phyloP scores from a whole-genome alignment of 371 early-diverging fungal species.

The Mortierella sp. region DNA sequence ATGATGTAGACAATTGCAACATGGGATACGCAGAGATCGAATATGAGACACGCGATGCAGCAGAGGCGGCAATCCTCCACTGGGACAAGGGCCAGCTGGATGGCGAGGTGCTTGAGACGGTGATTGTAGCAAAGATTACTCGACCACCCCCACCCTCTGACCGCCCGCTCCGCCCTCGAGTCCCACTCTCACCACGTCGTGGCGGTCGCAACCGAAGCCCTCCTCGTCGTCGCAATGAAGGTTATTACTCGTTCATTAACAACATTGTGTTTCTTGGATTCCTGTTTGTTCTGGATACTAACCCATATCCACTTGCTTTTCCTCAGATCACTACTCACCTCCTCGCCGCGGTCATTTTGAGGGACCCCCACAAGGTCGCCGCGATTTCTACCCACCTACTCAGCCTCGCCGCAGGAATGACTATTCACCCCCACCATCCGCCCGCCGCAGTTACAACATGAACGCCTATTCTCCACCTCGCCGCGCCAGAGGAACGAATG shows the following conservation, averaged over 20 bases:
- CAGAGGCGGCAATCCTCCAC: conserved; percentile 61
- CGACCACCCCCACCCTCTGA: conserved; percentile 10
- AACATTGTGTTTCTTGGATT: not conserved
- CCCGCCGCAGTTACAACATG: conserved; percentile 16
- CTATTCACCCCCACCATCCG: conserved; percentile 30
- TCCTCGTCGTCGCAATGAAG: conserved; percentile 39
- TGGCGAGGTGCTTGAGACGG: conserved; percentile 54
- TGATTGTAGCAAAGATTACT: conserved; percentile 22
- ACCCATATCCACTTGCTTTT: not conserved
- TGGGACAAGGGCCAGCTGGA: conserved; percentile 72
- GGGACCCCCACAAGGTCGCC: conserved; percentile 21
- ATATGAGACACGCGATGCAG: conserved; percentile 64
- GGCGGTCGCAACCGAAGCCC: conserved; percentile 21
- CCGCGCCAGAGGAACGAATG: conserved; percentile 29
- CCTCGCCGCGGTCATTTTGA: conserved; percentile 26
- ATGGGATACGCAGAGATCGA: conserved; percentile 66
- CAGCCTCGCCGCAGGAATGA: conserved; percentile 32
- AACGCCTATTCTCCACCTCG: conserved; percentile 26
- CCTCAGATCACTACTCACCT: conserved; percentile 41
- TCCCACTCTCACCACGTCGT: conserved; percentile 37
- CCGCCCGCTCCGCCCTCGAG: conserved; percentile 22
- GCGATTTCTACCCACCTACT: conserved; percentile 38
- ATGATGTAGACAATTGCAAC: conserved; percentile 58
- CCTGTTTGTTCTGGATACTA: not conserved
- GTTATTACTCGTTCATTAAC: conserved; percentile 2